Conservation (phyloP, 2,329 filamentous ascomycete genomes). For the Nemania diffusa region DNA sequence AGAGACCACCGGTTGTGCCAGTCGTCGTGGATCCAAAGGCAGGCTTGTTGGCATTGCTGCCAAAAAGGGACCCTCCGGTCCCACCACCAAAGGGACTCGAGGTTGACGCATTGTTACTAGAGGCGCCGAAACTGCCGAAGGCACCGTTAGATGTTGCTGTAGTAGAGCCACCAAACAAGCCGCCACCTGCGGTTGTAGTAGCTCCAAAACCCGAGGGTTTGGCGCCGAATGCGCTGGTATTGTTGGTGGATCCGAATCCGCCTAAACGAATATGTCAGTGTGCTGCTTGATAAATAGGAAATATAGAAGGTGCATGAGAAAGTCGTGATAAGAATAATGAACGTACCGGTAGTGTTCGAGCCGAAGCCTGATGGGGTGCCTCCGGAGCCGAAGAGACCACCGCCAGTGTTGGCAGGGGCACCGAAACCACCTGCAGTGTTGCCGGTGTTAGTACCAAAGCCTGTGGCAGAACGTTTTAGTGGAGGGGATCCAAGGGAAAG, state of each 20-base stretch:
- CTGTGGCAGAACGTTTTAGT: constrained; percentile 40
- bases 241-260: constrained; percentile 59
- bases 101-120: constrained; percentile 50
- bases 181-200: constrained; percentile 46
- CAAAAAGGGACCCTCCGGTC: constrained; percentile 44
- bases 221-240: constrained; percentile 59
- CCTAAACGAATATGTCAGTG: constrained; percentile 41
- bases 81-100: constrained; percentile 53
- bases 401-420: constrained; percentile 48
- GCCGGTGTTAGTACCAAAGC: constrained; percentile 45
- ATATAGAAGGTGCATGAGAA: constrained; percentile 1
- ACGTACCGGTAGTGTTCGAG: constrained; percentile 53
- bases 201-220: constrained; percentile 52
- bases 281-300: background rate
- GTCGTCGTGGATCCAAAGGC: constrained; percentile 60
- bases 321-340: constrained; percentile 5
- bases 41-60: constrained; percentile 55
- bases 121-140: constrained; percentile 55
- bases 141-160: constrained; percentile 46
- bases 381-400: constrained; percentile 48
- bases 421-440: constrained; percentile 47
- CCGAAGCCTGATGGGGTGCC: constrained; percentile 54
- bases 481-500: constrained; percentile 14
- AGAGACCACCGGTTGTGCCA: constrained; percentile 59
- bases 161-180: constrained; percentile 48